Conservation (phyloP, 2,329 filamentous ascomycete species). For the Bisporella sp. region DNA sequence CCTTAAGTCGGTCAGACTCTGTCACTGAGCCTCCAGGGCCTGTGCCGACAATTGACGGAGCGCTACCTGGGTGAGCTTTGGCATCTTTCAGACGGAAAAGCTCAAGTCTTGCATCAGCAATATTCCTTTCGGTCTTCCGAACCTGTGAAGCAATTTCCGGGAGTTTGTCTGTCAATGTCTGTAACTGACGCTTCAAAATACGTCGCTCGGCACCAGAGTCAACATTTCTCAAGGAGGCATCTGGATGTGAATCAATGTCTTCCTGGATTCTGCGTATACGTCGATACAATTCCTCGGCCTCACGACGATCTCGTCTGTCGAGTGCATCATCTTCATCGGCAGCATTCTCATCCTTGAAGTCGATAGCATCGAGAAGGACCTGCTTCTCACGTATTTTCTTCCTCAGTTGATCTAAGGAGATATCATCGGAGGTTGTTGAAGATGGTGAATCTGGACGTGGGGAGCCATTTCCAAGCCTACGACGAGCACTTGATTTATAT, state of each 20-base stretch:
- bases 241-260: slow-evolving; percentile 88
- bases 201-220: slow-evolving; percentile 87
- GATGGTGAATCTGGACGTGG: slow-evolving; percentile 73
- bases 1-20: slow-evolving; percentile 90
- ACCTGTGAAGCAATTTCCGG: slow-evolving; percentile 91
- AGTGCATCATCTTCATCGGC: slow-evolving; percentile 87
- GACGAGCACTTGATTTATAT: slow-evolving; percentile 89
- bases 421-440: slow-evolving; percentile 68
- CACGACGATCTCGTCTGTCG: slow-evolving; percentile 82
- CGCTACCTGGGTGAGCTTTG: slow-evolving; percentile 79
- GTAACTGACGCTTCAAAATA: slow-evolving; percentile 80
- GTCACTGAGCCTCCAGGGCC: slow-evolving; percentile 87
- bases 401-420: slow-evolving; percentile 77
- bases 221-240: slow-evolving; percentile 59
- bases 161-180: slow-evolving; percentile 80
- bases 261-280: slow-evolving; percentile 88
- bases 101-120: slow-evolving; percentile 85
- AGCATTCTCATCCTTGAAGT: slow-evolving; percentile 88
- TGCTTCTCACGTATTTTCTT: slow-evolving; percentile 95
- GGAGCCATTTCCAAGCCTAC: slow-evolving; percentile 65
- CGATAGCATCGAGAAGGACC: slow-evolving; percentile 88
- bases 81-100: slow-evolving; percentile 90
- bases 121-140: slow-evolving; percentile 81
- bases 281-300: slow-evolving; percentile 89
- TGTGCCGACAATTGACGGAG: slow-evolving; percentile 78